Conservation (phyloP, 1,139 yeast genomes). For the Geotrichum macrosporum region DNA sequence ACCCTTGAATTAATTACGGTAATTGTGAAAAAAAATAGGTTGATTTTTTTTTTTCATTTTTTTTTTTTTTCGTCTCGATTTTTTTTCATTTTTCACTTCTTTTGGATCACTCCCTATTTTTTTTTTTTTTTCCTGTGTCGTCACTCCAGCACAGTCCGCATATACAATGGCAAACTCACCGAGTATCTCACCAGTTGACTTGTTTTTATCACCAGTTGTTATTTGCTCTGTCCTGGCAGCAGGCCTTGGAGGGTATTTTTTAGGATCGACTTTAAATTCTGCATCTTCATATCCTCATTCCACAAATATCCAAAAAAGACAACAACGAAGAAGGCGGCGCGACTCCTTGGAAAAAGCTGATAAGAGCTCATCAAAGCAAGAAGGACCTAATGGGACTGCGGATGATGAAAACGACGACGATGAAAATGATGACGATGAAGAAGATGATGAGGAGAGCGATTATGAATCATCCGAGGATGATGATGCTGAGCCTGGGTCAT, state of each 20-base stretch:
- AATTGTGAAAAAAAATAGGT: too few species aligned
- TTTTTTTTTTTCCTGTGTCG: too few species aligned
- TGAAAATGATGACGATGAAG: conserved; percentile 24
- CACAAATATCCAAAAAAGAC: too few species aligned
- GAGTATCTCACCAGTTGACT: conserved; percentile 18
- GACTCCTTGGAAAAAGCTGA: neutral
- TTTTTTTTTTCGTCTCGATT: too few species aligned
- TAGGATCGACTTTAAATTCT: conserved; percentile 20
- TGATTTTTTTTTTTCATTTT: too few species aligned
- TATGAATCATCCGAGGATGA: conserved; percentile 15
- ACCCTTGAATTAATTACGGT: too few species aligned
- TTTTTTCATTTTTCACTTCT: too few species aligned
- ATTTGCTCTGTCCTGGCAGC: conserved; percentile 21
- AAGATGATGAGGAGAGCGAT: conserved; percentile 22
- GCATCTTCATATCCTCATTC: too few species aligned
- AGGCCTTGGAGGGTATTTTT: conserved; percentile 26
- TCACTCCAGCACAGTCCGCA: too few species aligned
- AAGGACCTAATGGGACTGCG: conserved; percentile 9
- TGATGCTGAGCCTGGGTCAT: conserved; percentile 22
- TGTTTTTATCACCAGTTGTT: conserved; percentile 19
- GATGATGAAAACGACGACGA: conserved; percentile 21
- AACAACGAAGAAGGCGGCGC: conserved; percentile 9
- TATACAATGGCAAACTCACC: conserved; percentile 13
- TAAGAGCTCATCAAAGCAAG: too few species aligned
- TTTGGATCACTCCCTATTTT: too few species aligned